These are phyloP conservation scores for Orbilia quercus DNA, from an alignment of 2,329 filamentous ascomycete genomes.

Conservation along the genomic window DNA sequence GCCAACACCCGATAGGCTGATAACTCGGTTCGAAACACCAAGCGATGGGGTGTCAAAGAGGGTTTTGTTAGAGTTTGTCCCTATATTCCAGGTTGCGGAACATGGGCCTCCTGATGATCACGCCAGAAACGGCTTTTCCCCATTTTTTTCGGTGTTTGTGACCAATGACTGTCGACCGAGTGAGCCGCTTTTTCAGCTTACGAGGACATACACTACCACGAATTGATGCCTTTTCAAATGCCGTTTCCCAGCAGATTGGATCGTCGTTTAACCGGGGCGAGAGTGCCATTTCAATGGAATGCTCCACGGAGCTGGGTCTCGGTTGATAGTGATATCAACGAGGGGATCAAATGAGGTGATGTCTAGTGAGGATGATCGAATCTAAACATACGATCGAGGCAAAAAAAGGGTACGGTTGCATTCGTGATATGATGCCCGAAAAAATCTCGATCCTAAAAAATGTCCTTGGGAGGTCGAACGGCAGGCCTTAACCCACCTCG, in stretches of 20 bases:
- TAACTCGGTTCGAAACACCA: constrained; percentile 42
- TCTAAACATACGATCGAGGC: constrained; percentile 12
- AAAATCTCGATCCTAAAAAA: constrained; percentile 28
- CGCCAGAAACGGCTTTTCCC: constrained; percentile 14
- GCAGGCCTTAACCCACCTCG: constrained; percentile 23
- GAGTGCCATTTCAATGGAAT: too few species aligned
- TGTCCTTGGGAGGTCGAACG: constrained; percentile 13
- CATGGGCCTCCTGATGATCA: constrained; percentile 21
- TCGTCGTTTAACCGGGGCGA: constrained; percentile 24
- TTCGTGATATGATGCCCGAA: constrained; percentile 14
- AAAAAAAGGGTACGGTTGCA: constrained; percentile 23
- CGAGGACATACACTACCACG: neutral
- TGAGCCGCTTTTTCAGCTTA: too few species aligned
- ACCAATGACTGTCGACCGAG: constrained; percentile 24
- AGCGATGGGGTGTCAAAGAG: constrained; percentile 16
- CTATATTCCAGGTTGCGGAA: neutral
- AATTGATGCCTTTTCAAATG: constrained; percentile 15
- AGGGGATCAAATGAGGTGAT: neutral
- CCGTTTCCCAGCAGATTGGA: constrained; percentile 39
- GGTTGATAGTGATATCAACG: constrained; percentile 38
- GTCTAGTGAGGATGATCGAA: neutral
- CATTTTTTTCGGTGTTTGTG: constrained; percentile 6
- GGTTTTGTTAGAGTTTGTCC: constrained; percentile 12
- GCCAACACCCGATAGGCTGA: constrained; percentile 19
- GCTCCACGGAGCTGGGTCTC: constrained; percentile 42